A percentile compares a stretch with the other conserved stretches of the same genome.
phyloP scores from a whole-genome alignment of 257 asterid species.

The Nicotiana noctiflora region DNA sequence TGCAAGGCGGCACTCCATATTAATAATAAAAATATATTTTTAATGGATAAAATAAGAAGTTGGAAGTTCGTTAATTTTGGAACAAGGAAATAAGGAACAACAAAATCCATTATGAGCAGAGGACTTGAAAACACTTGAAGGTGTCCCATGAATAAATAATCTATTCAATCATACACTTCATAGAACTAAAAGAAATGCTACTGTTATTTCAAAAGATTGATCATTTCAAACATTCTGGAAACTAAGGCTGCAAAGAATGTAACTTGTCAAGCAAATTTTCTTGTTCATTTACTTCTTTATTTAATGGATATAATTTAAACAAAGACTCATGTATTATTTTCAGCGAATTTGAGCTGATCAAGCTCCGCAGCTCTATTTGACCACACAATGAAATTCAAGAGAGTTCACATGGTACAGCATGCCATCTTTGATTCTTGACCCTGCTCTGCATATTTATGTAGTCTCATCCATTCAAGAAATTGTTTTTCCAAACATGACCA shows the following conservation, averaged over 20 bases:
- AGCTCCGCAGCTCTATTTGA: neutral
- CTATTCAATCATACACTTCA: neutral
- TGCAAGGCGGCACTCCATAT: no score
- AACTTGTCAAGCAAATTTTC: neutral
- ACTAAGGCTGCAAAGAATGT: neutral
- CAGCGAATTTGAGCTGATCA: neutral
- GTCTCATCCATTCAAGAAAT: no score
- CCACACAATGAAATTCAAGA: neutral
- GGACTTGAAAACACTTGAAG: neutral
- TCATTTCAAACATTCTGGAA: neutral
- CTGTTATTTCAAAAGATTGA: neutral
- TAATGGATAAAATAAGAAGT: no score
- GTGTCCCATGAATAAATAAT: neutral
- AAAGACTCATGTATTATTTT: neutral
- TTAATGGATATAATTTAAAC: neutral
- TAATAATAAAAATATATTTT: no score
- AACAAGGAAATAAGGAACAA: neutral
- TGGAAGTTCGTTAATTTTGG: neutral
- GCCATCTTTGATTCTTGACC: neutral
- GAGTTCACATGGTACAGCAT: neutral
- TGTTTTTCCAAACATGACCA: no score
- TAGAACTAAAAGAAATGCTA: neutral
- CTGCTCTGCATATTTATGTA: neutral
- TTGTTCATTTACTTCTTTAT: neutral
- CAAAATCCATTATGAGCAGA: neutral